These are phyloP conservation scores for Myrica gale DNA, from an alignment of 306 rosid genomes.

Conservation along the genomic window DNA sequence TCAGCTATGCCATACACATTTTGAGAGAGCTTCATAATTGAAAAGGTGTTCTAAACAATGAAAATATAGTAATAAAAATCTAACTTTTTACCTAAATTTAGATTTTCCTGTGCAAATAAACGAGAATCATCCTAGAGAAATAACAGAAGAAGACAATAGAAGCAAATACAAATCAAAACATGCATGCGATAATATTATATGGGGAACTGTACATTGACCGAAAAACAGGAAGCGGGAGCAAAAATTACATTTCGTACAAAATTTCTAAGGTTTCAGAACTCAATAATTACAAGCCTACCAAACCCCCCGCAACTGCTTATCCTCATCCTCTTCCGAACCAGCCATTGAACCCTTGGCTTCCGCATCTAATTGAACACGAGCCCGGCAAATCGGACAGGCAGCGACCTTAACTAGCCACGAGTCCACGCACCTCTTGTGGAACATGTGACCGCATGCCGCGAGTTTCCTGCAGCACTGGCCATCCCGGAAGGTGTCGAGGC, in stretches of 20 bases:
- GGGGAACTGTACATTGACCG: conserved; percentile 8
- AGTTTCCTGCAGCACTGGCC: conserved; percentile 81
- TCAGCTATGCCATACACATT: not conserved
- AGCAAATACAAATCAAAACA: not conserved
- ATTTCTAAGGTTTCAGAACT: conserved; percentile 22
- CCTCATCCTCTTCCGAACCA: conserved; percentile 26
- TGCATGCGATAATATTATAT: not conserved
- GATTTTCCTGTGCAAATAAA: not conserved
- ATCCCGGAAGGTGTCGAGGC: conserved; percentile 58
- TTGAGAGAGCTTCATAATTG: not conserved
- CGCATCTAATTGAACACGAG: conserved; percentile 48
- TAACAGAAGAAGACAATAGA: not conserved
- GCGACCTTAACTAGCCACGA: conserved; percentile 72
- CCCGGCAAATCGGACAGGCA: conserved; percentile 79
- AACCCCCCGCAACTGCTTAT: conserved; percentile 30
- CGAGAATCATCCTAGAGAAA: conserved; percentile 1
- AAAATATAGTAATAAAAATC: not conserved
- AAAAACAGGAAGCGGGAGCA: conserved; percentile 7
- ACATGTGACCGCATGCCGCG: conserved; percentile 58
- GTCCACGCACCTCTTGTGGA: conserved; percentile 72
- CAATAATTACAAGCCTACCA: conserved; percentile 22
- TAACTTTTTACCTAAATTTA: not conserved
- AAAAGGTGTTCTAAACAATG: not conserved
- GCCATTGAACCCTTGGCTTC: conserved; percentile 4
- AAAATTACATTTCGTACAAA: conserved; percentile 14